phyloP scores from a whole-genome alignment of 1,139 yeast species.

The Lodderomyces elongisporus region DNA sequence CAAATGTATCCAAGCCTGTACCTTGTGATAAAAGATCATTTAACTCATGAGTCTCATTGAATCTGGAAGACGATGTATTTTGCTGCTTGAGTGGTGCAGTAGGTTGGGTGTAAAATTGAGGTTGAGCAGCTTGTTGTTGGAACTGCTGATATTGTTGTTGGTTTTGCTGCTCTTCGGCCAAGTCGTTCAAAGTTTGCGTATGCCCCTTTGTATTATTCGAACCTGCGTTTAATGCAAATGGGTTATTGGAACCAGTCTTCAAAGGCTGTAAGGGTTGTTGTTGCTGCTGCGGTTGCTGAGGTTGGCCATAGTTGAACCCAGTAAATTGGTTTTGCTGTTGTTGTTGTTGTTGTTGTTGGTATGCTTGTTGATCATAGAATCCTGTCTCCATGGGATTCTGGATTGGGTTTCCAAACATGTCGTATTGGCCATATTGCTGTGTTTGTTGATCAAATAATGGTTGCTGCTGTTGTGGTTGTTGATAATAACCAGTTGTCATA shows the following conservation, averaged over 20 bases:
- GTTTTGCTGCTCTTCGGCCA: constrained; percentile 16
- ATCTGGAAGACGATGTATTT: constrained; percentile 35
- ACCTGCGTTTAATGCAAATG: constrained; percentile 57
- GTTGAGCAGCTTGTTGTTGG: constrained; percentile 20
- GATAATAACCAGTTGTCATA: constrained; percentile 31
- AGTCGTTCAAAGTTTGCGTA: constrained; percentile 18
- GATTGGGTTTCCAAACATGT: constrained; percentile 78
- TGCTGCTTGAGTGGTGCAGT: constrained; percentile 17
- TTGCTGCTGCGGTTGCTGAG: constrained; percentile 36
- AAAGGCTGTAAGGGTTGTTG: constrained; percentile 49
- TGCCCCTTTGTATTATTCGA: constrained; percentile 13
- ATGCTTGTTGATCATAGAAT: constrained; percentile 21
- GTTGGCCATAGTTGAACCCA: constrained; percentile 30
- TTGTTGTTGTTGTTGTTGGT: constrained; percentile 22
- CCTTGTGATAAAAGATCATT: constrained; percentile 79
- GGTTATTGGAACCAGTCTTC: constrained; percentile 84
- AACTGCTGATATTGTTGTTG: constrained; percentile 20
- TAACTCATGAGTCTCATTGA: constrained; percentile 61
- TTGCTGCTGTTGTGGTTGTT: constrained; percentile 28
- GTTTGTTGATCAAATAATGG: constrained; percentile 14
- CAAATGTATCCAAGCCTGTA: constrained; percentile 92
- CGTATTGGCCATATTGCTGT: constrained; percentile 37
- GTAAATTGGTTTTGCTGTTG: constrained; percentile 30
- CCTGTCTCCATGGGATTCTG: constrained; percentile 55
- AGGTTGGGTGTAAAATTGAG: constrained; percentile 22